Percentiles rank a stretch among this genome's conserved stretches.
These are phyloP conservation scores for Penicillium sp. DNA, from an alignment of 2,329 filamentous ascomycete genomes.

Conservation along the genomic window DNA sequence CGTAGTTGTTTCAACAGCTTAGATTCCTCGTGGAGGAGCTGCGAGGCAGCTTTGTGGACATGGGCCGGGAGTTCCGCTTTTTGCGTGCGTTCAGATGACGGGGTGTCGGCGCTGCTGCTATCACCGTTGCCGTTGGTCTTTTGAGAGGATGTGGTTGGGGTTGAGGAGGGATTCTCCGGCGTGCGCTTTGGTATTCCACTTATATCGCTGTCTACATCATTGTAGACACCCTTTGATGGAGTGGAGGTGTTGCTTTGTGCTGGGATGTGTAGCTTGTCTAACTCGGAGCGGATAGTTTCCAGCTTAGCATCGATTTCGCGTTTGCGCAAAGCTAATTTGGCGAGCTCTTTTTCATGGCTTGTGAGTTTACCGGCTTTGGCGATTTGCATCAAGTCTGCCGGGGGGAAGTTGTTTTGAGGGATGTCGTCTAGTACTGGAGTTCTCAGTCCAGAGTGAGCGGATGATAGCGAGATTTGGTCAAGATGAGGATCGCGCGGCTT, in stretches of 20 bases:
- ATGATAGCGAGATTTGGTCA: conserved; percentile 29
- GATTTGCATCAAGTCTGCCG: conserved; percentile 35
- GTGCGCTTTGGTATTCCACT: conserved; percentile 28
- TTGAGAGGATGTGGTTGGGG: conserved; percentile 19
- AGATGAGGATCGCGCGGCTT: not conserved
- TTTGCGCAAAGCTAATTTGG: conserved; percentile 51
- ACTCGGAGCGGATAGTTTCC: conserved; percentile 43
- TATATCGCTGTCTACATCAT: conserved; percentile 29
- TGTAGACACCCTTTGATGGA: conserved; percentile 19
- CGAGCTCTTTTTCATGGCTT: conserved; percentile 51
- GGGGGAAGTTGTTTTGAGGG: conserved; percentile 28
- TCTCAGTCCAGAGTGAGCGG: conserved; percentile 27
- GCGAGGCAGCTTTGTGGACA: conserved; percentile 39
- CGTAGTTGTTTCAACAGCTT: conserved; percentile 48
- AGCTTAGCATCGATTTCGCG: conserved; percentile 47
- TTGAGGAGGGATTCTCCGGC: conserved; percentile 28
- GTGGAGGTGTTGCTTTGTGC: conserved; percentile 16
- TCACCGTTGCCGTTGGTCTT: conserved; percentile 9
- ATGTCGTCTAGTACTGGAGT: conserved; percentile 29
- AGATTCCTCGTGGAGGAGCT: conserved; percentile 41
- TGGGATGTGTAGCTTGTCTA: conserved; percentile 37
- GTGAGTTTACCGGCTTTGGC: conserved; percentile 41
- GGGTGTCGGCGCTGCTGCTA: conserved; percentile 25
- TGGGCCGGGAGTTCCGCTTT: conserved; percentile 30
- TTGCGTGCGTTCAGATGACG: conserved; percentile 19